These are phyloP conservation scores for Kluyveromyces sp. DNA, from an alignment of 1,139 yeast species.

Conservation along the genomic window DNA sequence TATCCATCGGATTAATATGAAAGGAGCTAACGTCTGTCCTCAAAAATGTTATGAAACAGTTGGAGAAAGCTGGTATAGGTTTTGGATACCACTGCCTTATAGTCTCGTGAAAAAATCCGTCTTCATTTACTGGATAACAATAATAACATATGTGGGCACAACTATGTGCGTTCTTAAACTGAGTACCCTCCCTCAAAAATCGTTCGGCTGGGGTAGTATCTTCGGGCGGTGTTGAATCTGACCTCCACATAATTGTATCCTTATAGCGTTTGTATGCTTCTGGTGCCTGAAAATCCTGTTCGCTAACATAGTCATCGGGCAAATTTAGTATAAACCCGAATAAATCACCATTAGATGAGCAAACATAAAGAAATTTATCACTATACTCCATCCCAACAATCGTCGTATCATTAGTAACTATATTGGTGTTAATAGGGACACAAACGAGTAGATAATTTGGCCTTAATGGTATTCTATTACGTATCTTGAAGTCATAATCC, in stretches of 20 bases:
- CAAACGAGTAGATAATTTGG: constrained; percentile 20
- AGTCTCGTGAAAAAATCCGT: constrained; percentile 1
- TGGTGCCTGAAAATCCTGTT: constrained; percentile 7
- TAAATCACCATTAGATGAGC: constrained; percentile 19
- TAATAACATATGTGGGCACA: constrained; percentile 20
- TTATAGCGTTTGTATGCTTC: background rate
- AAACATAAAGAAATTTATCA: constrained; percentile 22
- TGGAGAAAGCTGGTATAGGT: constrained; percentile 3
- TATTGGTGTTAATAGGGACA: constrained; percentile 12
- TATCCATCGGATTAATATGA: constrained; percentile 24
- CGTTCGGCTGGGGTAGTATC: background rate
- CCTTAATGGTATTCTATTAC: constrained; percentile 8
- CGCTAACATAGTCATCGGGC: constrained; percentile 20
- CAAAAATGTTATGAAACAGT: constrained; percentile 1
- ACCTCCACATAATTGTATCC: constrained; percentile 12
- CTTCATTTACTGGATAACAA: constrained; percentile 14
- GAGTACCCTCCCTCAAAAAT: background rate
- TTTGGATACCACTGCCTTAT: constrained; percentile 4
- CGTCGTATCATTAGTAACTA: constrained; percentile 12
- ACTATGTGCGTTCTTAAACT: constrained; percentile 3
- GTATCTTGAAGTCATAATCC: constrained; percentile 18
- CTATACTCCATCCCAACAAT: constrained; percentile 21
- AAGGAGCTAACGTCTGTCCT: constrained; percentile 15
- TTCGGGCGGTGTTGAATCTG: background rate
- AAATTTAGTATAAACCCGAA: constrained; percentile 22